A percentile compares a stretch with the other conserved stretches of the same genome.
phyloP scores from a whole-genome alignment of 2,329 filamentous ascomycete species.

The Pseudocercospora ulei region DNA sequence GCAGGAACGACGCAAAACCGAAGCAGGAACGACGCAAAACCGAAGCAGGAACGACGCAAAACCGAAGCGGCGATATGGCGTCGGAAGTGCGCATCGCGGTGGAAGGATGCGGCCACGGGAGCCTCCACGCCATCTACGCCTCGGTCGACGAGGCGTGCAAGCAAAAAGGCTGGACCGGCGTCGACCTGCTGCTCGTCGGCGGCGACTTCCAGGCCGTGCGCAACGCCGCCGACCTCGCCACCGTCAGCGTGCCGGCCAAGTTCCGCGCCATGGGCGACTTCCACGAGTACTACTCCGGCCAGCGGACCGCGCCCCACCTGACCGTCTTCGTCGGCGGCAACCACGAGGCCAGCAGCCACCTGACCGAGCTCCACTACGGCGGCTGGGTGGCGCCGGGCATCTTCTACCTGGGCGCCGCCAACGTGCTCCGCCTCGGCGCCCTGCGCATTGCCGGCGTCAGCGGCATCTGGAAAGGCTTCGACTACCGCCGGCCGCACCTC shows the following conservation, averaged over 20 bases:
- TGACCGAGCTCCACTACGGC: conserved; percentile 89
- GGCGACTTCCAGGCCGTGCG: conserved; percentile 92
- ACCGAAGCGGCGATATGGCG: too few species aligned
- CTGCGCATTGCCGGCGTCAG: conserved; percentile 81
- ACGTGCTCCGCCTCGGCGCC: conserved; percentile 72
- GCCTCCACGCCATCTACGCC: conserved; percentile 81
- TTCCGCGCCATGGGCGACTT: conserved; percentile 87
- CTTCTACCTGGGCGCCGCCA: conserved; percentile 91
- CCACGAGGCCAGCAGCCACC: conserved; percentile 82
- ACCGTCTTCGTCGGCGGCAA: conserved; percentile 92
- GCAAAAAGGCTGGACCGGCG: conserved; percentile 63
- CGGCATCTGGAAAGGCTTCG: conserved; percentile 87
- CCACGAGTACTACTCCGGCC: conserved; percentile 82
- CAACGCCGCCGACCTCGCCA: conserved; percentile 75
- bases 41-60: too few species aligned
- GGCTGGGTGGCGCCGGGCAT: conserved; percentile 96
- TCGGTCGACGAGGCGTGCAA: conserved; percentile 60
- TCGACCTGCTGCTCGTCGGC: conserved; percentile 88
- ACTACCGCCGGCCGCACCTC: conserved; percentile 73
- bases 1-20: too few species aligned
- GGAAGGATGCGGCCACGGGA: conserved; percentile 88
- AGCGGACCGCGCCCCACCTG: conserved; percentile 66
- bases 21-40: too few species aligned
- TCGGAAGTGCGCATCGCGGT: conserved; percentile 59
- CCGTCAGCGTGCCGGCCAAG: conserved; percentile 82